phyloP scores from a whole-genome alignment of 1,284 basidiomycete species.

The Garcileccinum viscosum region DNA sequence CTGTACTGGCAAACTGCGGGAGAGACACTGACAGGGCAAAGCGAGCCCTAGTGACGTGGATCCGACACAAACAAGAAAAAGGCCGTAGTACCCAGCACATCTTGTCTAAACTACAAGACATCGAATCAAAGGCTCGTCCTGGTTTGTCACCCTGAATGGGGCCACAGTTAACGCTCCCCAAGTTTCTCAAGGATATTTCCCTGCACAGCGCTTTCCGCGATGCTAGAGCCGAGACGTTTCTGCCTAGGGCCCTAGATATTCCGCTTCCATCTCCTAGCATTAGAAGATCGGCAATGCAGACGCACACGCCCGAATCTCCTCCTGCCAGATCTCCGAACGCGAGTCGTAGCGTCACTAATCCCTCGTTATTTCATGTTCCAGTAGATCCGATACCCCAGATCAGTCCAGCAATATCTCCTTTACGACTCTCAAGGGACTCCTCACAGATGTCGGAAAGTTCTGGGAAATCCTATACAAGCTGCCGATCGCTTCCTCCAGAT shows the following conservation, averaged over 20 bases:
- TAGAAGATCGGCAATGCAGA: neutral
- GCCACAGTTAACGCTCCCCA: constrained; percentile 15
- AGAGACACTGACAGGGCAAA: constrained; percentile 35
- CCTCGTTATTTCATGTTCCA: neutral
- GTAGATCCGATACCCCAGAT: neutral
- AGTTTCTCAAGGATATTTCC: constrained; percentile 38
- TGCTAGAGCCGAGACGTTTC: constrained; percentile 35
- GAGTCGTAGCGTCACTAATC: constrained; percentile 1
- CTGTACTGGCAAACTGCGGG: constrained; percentile 41
- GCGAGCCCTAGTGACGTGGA: constrained; percentile 39
- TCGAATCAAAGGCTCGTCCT: constrained; percentile 37
- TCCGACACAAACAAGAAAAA: constrained; percentile 36
- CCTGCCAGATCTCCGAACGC: neutral
- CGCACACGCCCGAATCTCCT: neutral
- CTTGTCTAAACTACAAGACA: constrained; percentile 32
- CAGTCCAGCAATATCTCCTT: constrained; percentile 1
- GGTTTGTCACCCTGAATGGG: neutral
- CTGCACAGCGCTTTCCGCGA: constrained; percentile 40
- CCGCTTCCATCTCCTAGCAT: constrained; percentile 27
- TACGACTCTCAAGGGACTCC: constrained; percentile 6
- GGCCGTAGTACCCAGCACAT: constrained; percentile 39
- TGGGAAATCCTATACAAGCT: neutral
- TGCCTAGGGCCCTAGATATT: constrained; percentile 35
- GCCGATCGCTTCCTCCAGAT: constrained; percentile 12
- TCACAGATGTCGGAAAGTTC: constrained; percentile 8